Evolutionary conservation across 2,329 filamentous ascomycete species (phyloP).

Genomic region (Neonectria ditissima): DNA sequence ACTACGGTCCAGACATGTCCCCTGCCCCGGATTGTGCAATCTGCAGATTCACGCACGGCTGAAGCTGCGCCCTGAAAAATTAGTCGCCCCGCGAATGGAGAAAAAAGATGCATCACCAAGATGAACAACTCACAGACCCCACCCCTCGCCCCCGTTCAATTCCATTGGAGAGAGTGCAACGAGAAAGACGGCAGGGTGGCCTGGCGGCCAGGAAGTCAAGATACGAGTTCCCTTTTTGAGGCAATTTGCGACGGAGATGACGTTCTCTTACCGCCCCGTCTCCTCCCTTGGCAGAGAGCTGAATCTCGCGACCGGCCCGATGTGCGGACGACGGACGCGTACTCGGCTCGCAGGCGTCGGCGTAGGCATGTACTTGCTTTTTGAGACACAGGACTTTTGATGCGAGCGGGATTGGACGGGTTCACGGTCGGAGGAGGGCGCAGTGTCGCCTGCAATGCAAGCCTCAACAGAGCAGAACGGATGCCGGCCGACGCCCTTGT

Average conservation of each 20-base stretch:
- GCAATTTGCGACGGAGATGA: constrained; percentile 26
- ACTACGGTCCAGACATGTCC: background rate
- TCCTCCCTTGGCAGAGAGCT: constrained; percentile 23
- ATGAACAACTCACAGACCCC: constrained; percentile 3
- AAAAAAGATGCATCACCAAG: background rate
- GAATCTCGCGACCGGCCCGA: constrained; percentile 23
- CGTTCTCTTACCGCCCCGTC: constrained; percentile 6
- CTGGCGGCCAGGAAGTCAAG: background rate
- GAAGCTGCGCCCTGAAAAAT: constrained; percentile 6
- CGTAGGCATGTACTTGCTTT: constrained; percentile 12
- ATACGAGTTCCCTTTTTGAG: constrained; percentile 16
- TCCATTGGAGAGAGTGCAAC: constrained; percentile 9
- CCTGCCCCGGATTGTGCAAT: constrained; percentile 5
- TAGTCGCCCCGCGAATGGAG: background rate
- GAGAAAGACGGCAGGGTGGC: background rate
- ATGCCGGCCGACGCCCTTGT: constrained; percentile 13
- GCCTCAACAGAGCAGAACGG: constrained; percentile 21
- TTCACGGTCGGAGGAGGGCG: constrained; percentile 4
- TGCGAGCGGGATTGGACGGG: constrained; percentile 20
- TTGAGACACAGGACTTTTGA: background rate
- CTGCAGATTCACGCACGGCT: constrained; percentile 22
- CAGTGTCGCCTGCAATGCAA: background rate
- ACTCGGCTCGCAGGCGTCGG: background rate
- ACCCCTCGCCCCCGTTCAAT: background rate
- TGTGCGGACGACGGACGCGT: constrained; percentile 11